Percentiles rank a stretch among this genome's conserved stretches.
phyloP scores from a whole-genome alignment of 176 grass and related monocot genomes.

The Urochloa ruziziensis region DNA sequence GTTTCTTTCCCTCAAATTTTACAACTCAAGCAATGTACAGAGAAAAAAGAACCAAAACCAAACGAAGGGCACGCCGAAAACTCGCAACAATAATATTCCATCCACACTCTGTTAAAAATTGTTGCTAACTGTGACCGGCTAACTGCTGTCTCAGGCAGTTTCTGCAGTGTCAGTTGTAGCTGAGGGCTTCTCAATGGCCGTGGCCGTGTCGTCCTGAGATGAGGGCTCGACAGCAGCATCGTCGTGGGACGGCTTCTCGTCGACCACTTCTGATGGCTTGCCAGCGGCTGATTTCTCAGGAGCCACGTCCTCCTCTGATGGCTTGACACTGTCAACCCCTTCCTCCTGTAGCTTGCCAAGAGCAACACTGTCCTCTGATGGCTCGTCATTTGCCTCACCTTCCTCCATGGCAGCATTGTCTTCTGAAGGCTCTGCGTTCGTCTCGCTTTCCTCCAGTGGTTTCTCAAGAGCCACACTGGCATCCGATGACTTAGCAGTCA shows the following conservation, averaged over 20 bases:
- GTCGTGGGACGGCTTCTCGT: not conserved
- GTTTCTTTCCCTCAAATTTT: constrained; percentile 49
- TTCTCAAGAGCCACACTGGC: constrained; percentile 1
- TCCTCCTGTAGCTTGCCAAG: constrained; percentile 15
- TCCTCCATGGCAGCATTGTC: not conserved
- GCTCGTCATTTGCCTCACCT: not conserved
- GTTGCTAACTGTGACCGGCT: not conserved
- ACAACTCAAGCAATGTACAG: constrained; percentile 51
- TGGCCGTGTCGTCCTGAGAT: not conserved
- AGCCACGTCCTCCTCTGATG: constrained; percentile 1
- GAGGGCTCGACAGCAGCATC: not conserved
- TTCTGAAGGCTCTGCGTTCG: not conserved
- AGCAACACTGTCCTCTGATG: not conserved
- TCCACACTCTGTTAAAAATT: constrained; percentile 31
- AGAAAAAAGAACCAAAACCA: not conserved
- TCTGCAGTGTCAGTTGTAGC: not conserved
- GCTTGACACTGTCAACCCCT: constrained; percentile 14
- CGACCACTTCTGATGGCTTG: not conserved
- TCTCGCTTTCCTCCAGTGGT: constrained; percentile 19
- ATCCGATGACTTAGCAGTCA: not conserved
- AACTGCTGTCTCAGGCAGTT: constrained; percentile 19
- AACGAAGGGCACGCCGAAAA: constrained; percentile 31
- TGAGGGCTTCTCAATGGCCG: not conserved
- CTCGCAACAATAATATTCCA: constrained; percentile 23
- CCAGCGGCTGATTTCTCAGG: constrained; percentile 9